phyloP scores from a whole-genome alignment of 805 yeast genomes.

The Cyberlindnera amylophila region DNA sequence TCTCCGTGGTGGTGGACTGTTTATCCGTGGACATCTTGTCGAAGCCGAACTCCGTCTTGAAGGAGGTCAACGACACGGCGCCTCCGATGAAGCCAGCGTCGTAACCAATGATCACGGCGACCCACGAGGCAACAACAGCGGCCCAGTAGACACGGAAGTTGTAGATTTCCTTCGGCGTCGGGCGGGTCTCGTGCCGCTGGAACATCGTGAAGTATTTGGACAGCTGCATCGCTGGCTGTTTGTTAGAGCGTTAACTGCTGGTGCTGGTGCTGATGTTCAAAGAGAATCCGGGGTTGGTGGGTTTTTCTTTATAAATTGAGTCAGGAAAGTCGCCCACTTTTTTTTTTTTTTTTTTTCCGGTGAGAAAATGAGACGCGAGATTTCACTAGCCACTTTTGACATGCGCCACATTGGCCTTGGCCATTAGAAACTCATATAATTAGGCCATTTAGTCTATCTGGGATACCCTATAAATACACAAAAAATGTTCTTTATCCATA shows the following conservation, averaged over 20 bases:
- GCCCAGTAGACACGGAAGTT: constrained; percentile 44
- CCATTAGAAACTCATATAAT: too few species aligned
- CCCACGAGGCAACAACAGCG: constrained; percentile 41
- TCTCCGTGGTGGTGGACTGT: constrained; percentile 33
- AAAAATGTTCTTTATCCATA: too few species aligned
- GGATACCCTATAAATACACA: too few species aligned
- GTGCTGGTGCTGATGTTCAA: too few species aligned
- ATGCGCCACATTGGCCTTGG: too few species aligned
- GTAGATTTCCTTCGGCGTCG: constrained; percentile 41
- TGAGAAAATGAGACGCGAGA: too few species aligned
- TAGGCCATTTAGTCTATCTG: too few species aligned
- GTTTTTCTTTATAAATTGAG: background rate
- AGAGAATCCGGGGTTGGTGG: background rate
- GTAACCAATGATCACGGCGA: constrained; percentile 50
- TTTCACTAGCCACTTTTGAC: too few species aligned
- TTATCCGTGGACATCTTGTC: constrained; percentile 28
- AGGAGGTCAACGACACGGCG: constrained; percentile 44
- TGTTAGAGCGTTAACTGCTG: too few species aligned
- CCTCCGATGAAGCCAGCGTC: constrained; percentile 56
- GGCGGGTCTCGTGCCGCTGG: constrained; percentile 21
- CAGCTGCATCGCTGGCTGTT: constrained; percentile 10
- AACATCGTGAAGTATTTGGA: constrained; percentile 16
- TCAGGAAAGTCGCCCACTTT: background rate
- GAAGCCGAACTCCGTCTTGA: constrained; percentile 42
- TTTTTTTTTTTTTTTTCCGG: background rate